Conservation (phyloP, 1,284 basidiomycete genomes). For the Caloboletus inedulis region DNA sequence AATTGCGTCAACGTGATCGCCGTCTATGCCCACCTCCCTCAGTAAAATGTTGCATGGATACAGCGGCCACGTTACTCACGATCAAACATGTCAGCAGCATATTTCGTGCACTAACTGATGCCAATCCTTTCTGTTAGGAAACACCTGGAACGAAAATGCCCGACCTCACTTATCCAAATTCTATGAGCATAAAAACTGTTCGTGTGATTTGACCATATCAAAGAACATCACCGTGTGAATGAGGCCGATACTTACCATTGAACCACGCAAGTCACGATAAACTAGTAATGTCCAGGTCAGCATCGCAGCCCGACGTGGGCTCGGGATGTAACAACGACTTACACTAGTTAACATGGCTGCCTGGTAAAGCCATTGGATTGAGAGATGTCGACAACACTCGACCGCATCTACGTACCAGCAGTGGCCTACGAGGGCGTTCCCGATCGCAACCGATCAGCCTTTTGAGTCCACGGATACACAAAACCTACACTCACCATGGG, state of each 20-base stretch:
- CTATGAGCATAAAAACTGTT: constrained; percentile 19
- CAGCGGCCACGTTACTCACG: neutral
- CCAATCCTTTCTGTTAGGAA: neutral
- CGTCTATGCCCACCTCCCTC: neutral
- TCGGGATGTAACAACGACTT: neutral
- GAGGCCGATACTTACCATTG: constrained; percentile 7
- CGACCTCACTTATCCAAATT: constrained; percentile 18
- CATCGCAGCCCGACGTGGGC: neutral
- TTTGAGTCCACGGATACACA: neutral
- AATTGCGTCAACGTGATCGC: constrained; percentile 7
- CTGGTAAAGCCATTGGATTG: neutral
- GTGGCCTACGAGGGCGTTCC: constrained; percentile 1
- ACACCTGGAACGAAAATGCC: neutral
- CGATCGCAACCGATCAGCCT: neutral
- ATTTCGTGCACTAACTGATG: constrained; percentile 13
- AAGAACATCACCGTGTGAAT: neutral
- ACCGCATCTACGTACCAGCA: constrained; percentile 1
- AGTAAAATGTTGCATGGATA: neutral
- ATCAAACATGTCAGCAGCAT: constrained; percentile 6
- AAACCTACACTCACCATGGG: constrained; percentile 9
- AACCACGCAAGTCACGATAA: constrained; percentile 4
- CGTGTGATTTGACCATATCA: neutral
- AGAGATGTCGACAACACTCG: neutral
- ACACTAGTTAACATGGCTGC: neutral
- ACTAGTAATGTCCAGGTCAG: constrained; percentile 1